A percentile compares a stretch with the other conserved stretches of the same genome.
Evolutionary conservation across 164 flowering plant species (phyloP).

Genomic region (Paratinospora sagittata): DNA sequence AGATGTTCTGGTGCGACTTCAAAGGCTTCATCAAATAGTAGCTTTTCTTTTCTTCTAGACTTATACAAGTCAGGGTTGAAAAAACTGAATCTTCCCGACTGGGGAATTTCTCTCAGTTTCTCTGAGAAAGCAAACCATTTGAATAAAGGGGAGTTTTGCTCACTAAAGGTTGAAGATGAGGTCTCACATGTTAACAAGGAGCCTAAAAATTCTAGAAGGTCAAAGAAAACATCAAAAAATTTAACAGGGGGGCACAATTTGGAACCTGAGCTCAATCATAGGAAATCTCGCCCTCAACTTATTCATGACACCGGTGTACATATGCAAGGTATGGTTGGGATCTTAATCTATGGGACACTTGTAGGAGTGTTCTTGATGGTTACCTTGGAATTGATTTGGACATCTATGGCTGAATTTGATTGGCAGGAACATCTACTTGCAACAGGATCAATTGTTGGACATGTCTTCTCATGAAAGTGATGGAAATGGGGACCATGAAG

Average conservation of each 20-base stretch:
- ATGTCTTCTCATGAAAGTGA: conserved; percentile 41
- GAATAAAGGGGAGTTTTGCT: background rate
- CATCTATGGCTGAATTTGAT: conserved; percentile 13
- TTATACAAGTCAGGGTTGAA: conserved; percentile 22
- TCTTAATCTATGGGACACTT: conserved; percentile 7
- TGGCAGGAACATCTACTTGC: conserved; percentile 29
- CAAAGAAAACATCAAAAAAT: conserved; percentile 32
- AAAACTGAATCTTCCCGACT: conserved; percentile 19
- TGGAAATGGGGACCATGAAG: conserved; percentile 30
- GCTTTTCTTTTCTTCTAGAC: conserved; percentile 12
- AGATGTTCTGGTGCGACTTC: conserved; percentile 3
- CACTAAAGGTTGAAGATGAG: conserved; percentile 13
- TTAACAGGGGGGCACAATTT: conserved; percentile 19
- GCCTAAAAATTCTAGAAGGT: conserved; percentile 35
- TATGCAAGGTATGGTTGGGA: conserved; percentile 12
- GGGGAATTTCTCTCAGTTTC: conserved; percentile 10
- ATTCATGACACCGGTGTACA: conserved; percentile 22
- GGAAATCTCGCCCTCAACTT: conserved; percentile 55
- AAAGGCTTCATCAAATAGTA: conserved; percentile 3
- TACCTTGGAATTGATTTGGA: background rate
- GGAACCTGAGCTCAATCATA: conserved; percentile 27
- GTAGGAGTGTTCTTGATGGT: conserved; percentile 13
- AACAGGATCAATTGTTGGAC: conserved; percentile 46
- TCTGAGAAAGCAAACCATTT: conserved; percentile 4
- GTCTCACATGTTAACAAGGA: conserved; percentile 21